A percentile compares a stretch with the other conserved stretches of the same genome.
Conservation (phyloP, 2,329 filamentous ascomycete species). For the Aureobasidium subglaciale region DNA sequence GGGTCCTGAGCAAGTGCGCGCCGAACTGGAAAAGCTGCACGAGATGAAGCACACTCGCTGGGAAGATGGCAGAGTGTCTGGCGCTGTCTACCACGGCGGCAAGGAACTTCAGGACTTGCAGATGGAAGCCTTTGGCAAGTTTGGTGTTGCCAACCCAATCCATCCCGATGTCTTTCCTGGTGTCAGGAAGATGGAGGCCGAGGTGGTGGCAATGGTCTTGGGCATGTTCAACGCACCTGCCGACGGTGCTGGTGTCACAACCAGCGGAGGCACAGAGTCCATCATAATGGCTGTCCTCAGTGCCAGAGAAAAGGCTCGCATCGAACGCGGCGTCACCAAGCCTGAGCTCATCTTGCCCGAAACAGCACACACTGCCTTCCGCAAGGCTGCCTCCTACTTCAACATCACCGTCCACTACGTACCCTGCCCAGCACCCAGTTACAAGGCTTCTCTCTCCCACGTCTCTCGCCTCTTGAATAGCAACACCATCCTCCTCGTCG, state of each 20-base stretch:
- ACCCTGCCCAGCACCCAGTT: slow-evolving; percentile 72
- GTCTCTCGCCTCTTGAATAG: slow-evolving; percentile 83
- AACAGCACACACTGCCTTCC: slow-evolving; percentile 92
- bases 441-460: slow-evolving; percentile 73
- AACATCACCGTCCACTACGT: slow-evolving; percentile 92
- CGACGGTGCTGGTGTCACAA: slow-evolving; percentile 81
- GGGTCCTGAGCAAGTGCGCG: slow-evolving; percentile 67
- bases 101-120: slow-evolving; percentile 74
- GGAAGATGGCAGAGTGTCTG: slow-evolving; percentile 92
- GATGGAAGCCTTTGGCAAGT: slow-evolving; percentile 86
- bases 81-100: slow-evolving; percentile 93
- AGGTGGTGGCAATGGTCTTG: slow-evolving; percentile 86
- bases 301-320: slow-evolving; percentile 80
- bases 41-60: slow-evolving; percentile 90
- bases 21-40: slow-evolving; percentile 71
- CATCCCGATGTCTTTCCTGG: slow-evolving; percentile 98
- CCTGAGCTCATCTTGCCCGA: slow-evolving; percentile 96
- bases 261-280: slow-evolving; percentile 88
- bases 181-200: slow-evolving; percentile 98
- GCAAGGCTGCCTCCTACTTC: slow-evolving; percentile 92
- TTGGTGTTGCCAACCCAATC: slow-evolving; percentile 92
- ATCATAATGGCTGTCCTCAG: slow-evolving; percentile 93
- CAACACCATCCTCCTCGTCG: slow-evolving; percentile 89
- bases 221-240: slow-evolving; percentile 76
- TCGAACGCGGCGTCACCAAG: slow-evolving; percentile 79